phyloP scores from a whole-genome alignment of 352 stramenopile genomes.

The Pelagophyceae sp. region DNA sequence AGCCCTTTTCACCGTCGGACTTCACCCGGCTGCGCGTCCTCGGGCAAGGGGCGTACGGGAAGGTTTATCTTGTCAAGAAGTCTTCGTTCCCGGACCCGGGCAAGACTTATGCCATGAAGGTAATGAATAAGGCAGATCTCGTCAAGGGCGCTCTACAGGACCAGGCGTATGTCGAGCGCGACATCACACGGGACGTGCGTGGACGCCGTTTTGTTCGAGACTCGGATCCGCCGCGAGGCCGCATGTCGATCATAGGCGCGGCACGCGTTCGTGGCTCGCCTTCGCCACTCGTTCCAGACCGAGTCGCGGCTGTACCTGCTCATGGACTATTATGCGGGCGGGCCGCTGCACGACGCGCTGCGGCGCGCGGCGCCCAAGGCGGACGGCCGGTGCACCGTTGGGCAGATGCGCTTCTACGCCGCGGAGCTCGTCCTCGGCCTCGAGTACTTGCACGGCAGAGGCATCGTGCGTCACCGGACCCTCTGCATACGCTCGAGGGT shows the following conservation, averaged over 20 bases:
- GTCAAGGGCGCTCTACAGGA: background rate
- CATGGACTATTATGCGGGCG: conserved; percentile 79
- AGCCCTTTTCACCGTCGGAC: conserved; percentile 9
- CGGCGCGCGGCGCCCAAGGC: conserved; percentile 21
- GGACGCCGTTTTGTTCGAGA: too few species aligned
- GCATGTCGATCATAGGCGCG: too few species aligned
- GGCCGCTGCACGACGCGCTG: conserved; percentile 75
- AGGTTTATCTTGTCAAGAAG: conserved; percentile 69
- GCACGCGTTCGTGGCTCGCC: conserved; percentile 79
- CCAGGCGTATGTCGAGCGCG: conserved; percentile 44
- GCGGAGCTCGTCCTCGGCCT: conserved; percentile 69
- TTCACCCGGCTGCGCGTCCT: conserved; percentile 63
- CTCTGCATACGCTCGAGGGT: conserved; percentile 37
- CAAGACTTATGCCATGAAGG: conserved; percentile 70
- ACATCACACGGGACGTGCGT: conserved; percentile 71
- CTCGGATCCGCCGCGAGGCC: too few species aligned
- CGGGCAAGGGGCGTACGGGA: conserved; percentile 70
- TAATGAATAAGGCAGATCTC: conserved; percentile 66
- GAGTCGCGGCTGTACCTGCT: conserved; percentile 78
- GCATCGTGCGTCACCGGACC: conserved; percentile 51
- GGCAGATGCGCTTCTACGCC: conserved; percentile 67
- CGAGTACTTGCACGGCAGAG: conserved; percentile 67
- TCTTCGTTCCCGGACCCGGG: conserved; percentile 51
- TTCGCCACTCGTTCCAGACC: conserved; percentile 82
- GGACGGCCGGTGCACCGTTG: conserved; percentile 45